Evolutionary conservation across 1,284 basidiomycete species (phyloP), one percentile per base, ranked within the genome.

Genomic region (Trichosporon coremiiforme): DNA sequence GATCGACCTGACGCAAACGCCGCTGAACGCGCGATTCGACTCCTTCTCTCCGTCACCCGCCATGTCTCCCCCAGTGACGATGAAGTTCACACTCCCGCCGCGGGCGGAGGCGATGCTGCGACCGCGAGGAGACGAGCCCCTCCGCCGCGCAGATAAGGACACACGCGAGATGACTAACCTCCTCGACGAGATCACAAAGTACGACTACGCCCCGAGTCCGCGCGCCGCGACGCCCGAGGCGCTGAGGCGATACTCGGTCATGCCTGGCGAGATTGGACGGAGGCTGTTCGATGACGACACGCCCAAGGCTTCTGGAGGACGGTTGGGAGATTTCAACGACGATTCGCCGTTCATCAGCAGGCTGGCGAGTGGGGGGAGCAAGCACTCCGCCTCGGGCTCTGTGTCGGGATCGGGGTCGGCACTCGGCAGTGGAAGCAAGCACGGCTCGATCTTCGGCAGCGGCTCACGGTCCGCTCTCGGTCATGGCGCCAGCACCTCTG

Each of bases 41-140:
- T 35, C 55, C 9, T 38, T 69, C 45, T 33, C 69, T 12, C 66
- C 47, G 22, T 35, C 57, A 66, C 83, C 76, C 41, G 91, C 90
- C 62, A 92, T 95, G 90, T 94, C 93, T 0, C 93, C 94, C 2
- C 93, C 92, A 1, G 87, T 91, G 4, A 90, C 91, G 68, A 89
- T 95, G 88, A 91, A 90, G 33, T 94, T 93, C 70, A 89, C 89
- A 2, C 87, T 90, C n/a, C 90, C 90, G 0, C 86, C 88, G 9
- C 86, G 88, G 67, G 88, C 86, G 0, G 66, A 75, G 45, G 76
- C 78, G 63, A 85, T 93, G 8, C 13, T 62, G 15, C 13, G 31
- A 12, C 57, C 57, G 4, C 4, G 36, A n/a, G 36, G 53, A 1
- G 29, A 31, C 6, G 17, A 29, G 36, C 36, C 36, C 53, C 29